These are phyloP conservation scores for Trichophyton verrucosum DNA, from an alignment of 2,329 filamentous ascomycete genomes.

Conservation along the genomic window DNA sequence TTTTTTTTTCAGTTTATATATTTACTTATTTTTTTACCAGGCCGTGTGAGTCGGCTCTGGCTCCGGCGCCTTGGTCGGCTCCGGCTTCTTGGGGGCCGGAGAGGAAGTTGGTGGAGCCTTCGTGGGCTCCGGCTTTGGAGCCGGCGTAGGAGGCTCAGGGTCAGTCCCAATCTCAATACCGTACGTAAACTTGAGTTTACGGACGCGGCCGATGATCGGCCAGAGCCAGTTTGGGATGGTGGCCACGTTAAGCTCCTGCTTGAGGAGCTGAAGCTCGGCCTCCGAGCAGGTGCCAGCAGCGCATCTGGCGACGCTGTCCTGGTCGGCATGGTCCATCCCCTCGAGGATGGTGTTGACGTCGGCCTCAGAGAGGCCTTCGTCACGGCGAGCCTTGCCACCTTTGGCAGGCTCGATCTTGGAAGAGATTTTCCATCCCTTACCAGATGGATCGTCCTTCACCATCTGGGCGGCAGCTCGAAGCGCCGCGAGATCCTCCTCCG, in stretches of 20 bases:
- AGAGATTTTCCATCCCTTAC: constrained; percentile 6
- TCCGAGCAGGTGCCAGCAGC: constrained; percentile 1
- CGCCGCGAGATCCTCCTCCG: neutral
- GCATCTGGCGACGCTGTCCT: constrained; percentile 4
- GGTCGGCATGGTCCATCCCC: neutral
- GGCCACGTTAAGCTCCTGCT: constrained; percentile 5
- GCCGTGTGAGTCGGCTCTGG: neutral
- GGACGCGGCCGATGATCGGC: constrained; percentile 6
- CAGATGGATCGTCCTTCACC: constrained; percentile 4
- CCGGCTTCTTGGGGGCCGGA: neutral
- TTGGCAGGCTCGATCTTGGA: neutral
- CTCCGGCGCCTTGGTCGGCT: neutral
- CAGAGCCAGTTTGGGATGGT: constrained; percentile 6
- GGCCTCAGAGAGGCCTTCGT: neutral
- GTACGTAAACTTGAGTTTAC: constrained; percentile 10
- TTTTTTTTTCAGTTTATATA: no score
- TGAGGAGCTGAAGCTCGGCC: constrained; percentile 2
- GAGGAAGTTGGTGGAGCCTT: neutral
- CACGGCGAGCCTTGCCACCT: constrained; percentile 2
- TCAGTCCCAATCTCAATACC: constrained; percentile 4
- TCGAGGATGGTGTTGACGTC: constrained; percentile 1
- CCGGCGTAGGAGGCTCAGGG: neutral
- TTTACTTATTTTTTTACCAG: neutral
- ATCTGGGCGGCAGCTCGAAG: constrained; percentile 3
- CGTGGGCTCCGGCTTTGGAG: neutral